These are phyloP conservation scores for Calophaca sinica DNA, from an alignment of 306 rosid genomes.

Conservation along the genomic window DNA sequence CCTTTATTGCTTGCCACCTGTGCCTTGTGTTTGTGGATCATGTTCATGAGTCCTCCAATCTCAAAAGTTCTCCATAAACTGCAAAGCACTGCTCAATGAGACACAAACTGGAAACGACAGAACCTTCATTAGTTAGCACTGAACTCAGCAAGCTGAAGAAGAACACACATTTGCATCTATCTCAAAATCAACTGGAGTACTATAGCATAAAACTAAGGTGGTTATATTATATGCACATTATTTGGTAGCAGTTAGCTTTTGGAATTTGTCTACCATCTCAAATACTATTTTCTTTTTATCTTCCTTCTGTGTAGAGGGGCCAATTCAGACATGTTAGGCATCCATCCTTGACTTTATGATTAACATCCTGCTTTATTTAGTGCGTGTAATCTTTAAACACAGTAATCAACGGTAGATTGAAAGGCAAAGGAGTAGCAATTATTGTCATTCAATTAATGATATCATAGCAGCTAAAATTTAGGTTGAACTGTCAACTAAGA, in stretches of 20 bases:
- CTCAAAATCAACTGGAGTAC: constrained; percentile 9
- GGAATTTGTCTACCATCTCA: constrained; percentile 29
- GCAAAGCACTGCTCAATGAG: neutral
- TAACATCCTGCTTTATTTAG: constrained; percentile 39
- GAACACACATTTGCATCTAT: neutral
- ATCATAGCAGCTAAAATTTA: constrained; percentile 38
- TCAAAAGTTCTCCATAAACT: too few relatives aligned
- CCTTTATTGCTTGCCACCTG: constrained; percentile 39
- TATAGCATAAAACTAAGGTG: constrained; percentile 16
- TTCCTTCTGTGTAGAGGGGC: constrained; percentile 6
- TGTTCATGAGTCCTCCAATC: neutral
- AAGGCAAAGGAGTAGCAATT: constrained; percentile 41
- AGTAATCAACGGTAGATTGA: constrained; percentile 34
- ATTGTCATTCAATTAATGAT: constrained; percentile 43
- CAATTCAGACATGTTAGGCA: constrained; percentile 38
- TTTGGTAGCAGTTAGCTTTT: constrained; percentile 17
- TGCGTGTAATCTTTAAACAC: constrained; percentile 27
- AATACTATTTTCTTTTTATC: neutral
- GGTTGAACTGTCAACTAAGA: constrained; percentile 23
- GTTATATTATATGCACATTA: neutral
- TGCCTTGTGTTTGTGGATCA: constrained; percentile 27
- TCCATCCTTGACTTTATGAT: constrained; percentile 44
- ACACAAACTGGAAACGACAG: neutral
- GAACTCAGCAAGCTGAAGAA: too few relatives aligned
- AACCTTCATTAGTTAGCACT: neutral